Evolutionary conservation across 306 rosid genomes (phyloP).

Genomic region (Vigna mungo): DNA sequence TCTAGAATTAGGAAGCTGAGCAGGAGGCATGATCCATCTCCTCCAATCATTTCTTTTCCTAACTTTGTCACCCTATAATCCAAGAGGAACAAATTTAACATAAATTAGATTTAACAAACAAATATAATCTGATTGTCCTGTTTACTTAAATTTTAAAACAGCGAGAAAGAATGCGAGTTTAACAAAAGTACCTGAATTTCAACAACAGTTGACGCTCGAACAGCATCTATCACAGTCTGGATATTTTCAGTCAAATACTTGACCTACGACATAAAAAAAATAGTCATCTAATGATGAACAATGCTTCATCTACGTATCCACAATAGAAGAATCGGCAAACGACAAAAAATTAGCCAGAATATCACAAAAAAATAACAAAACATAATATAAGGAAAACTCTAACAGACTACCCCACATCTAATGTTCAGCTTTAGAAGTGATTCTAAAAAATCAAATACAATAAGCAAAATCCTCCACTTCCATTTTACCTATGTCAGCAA

Average conservation of each 20-base stretch:
- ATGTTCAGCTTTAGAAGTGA: conserved; percentile 5
- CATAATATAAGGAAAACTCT: neutral
- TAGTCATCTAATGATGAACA: conserved; percentile 4
- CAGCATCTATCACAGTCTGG: conserved; percentile 71
- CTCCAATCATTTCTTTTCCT: conserved; percentile 78
- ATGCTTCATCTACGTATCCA: neutral
- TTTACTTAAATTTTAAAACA: neutral
- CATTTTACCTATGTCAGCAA: no score
- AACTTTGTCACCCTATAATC: conserved; percentile 76
- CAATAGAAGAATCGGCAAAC: neutral
- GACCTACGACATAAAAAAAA: conserved; percentile 54
- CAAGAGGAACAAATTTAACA: neutral
- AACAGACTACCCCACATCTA: neutral
- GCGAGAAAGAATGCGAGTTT: conserved; percentile 10
- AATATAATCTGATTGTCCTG: neutral
- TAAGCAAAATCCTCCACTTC: neutral
- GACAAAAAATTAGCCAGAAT: neutral
- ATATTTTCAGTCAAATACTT: conserved; percentile 67
- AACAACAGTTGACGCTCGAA: conserved; percentile 65
- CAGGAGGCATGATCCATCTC: conserved; percentile 68
- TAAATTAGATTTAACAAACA: neutral
- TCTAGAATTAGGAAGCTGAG: conserved; percentile 44
- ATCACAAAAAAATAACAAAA: neutral
- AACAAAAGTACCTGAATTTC: conserved; percentile 80
- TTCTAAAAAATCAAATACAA: neutral